Base-by-base conservation (phyloP, 192 early-diverging fungal genomes). In the Phlyctochytrium planicorne region DNA sequence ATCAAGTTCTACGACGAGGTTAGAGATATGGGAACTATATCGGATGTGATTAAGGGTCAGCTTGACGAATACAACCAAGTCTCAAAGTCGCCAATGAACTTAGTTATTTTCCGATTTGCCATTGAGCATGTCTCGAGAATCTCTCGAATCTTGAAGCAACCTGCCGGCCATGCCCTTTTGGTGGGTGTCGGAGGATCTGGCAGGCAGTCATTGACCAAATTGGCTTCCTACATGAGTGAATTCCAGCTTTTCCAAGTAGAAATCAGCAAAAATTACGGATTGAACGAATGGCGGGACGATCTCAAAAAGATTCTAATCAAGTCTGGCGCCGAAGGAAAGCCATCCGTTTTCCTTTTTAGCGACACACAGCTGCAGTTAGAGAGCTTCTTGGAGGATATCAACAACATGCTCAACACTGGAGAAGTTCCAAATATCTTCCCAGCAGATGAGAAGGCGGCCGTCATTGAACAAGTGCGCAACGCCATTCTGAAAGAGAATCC, bases 331-430 rank as follows among this genome's bases (percentile, higher is more conserved):
- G 77, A 86, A 68, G 83, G 83, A n/a, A 71, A 71, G 20, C 76
- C 74, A 12, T 72, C 68, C 2, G 84, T 86, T 27, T 86, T 86
- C 66, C 72, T 86, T 37, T 84, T 86, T 69, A 80, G 77, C 55
- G 84, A 86, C 55, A 84, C 84, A 0, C 84, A 86, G 66, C 65
- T 86, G 23, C 77, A 86, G 60, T 70, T 71, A 2, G 84, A 86
- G 64, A 76, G 74, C 30, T 86, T 86, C 67, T 57, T 86, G 32
- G 84, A 86, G 62, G 84, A 86, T 59, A 86, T 86, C 62, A 86
- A 86, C 74, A 86, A 86, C 66, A 85, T 86, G 76, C 73, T 86
- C 37, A 86, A 86, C 69, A 82, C 84, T 17, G 84, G 84, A 52
- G 84, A 86, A 65, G 83, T 86, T 17, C 84, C 84, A 17, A 86